Base-by-base conservation (phyloP, 257 asterid species). In the Plectranthus barbatus region DNA sequence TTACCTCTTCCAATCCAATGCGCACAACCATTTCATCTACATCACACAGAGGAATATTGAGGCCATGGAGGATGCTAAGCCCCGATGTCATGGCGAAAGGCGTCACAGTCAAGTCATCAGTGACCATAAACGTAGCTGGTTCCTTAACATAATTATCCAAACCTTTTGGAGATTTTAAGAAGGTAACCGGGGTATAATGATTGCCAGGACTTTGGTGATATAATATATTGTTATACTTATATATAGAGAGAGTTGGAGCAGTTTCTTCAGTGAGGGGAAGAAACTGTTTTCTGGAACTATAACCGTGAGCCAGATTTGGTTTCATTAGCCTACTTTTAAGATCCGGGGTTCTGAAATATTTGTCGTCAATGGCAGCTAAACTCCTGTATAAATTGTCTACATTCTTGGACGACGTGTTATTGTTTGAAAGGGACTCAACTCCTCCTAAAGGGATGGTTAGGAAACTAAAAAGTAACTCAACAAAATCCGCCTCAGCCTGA, bases 1-100 rank as follows among this genome's bases (percentile, higher is more conserved):
- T 17, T 64, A 72, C 72, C 68, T 72, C 77, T n/a, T 72, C 51
- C 45, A 72, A 23, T 13, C 68, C 71, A 29, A 72, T 31, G 3
- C 51, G 17, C 10, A 72, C 8, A 50, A 24, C 76, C 36, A 57
- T 34, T 41, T 72, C 72, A 5, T 40, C 24, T n/a, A 65, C 62
- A 57, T 72, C 76, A 65, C 36, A 51, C 2, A 72, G 7, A 40
- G 62, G 63, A 34, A 65, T 53, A 2, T 65, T 54, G 37, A 57
- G 5, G 37, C 6, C 18, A 12, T 6, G 18, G 4, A 72, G 61
- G 13, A 15, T 19, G 3, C 68, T 58, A 39, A 72, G 4, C 9
- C 47, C 42, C 0, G 68, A 18, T 5, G 53, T 36, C 45, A 39
- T 18, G 7, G n/a, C 31, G 29, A 51, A 2, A 4, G 72, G 72